Conservation (phyloP, 768 basidiomycete species). For the Asterophora lycoperdoides region DNA sequence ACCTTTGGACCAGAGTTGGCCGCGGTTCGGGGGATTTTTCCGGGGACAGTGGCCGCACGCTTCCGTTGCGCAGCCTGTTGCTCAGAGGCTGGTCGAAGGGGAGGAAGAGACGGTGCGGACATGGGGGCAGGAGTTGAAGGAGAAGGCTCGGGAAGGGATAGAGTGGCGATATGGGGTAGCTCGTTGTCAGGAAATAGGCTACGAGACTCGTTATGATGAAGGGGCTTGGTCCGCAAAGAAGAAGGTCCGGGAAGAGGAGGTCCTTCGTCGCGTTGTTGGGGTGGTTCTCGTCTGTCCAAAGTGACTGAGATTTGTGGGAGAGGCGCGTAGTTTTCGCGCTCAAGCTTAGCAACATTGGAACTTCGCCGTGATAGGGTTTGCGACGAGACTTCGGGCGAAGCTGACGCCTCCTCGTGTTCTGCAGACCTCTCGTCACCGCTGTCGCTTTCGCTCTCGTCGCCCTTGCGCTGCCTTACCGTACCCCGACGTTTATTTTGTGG, state of each 20-base stretch:
- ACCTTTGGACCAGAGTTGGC: slow-evolving; percentile 78
- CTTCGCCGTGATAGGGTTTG: slow-evolving; percentile 44
- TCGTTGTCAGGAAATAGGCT: slow-evolving; percentile 56
- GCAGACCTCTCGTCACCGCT: slow-evolving; percentile 58
- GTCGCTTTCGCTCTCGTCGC: slow-evolving; percentile 64
- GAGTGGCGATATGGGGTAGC: slow-evolving; percentile 68
- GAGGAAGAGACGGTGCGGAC: slow-evolving; percentile 61
- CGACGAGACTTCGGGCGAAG: slow-evolving; percentile 54
- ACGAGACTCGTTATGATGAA: slow-evolving; percentile 32
- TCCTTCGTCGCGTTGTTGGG: slow-evolving; percentile 34
- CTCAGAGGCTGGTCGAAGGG: slow-evolving; percentile 62
- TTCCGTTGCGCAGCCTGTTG: slow-evolving; percentile 66
- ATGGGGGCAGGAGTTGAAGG: slow-evolving; percentile 53
- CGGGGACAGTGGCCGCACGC: slow-evolving; percentile 65
- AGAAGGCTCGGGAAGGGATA: slow-evolving; percentile 54
- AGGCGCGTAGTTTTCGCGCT: slow-evolving; percentile 34
- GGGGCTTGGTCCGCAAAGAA: slow-evolving; percentile 33
- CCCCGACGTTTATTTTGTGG: slow-evolving; percentile 72
- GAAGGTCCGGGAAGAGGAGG: slow-evolving; percentile 33
- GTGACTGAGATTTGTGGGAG: slow-evolving; percentile 37
- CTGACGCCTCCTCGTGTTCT: slow-evolving; percentile 47
- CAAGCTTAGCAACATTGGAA: slow-evolving; percentile 43
- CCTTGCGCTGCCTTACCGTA: slow-evolving; percentile 51
- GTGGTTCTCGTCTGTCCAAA: slow-evolving; percentile 41
- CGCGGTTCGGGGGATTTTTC: slow-evolving; percentile 51